These are phyloP conservation scores for Bolboschoenoplectus hybrid DNA, from an alignment of 202 grass and related monocot species.

Conservation along the genomic window DNA sequence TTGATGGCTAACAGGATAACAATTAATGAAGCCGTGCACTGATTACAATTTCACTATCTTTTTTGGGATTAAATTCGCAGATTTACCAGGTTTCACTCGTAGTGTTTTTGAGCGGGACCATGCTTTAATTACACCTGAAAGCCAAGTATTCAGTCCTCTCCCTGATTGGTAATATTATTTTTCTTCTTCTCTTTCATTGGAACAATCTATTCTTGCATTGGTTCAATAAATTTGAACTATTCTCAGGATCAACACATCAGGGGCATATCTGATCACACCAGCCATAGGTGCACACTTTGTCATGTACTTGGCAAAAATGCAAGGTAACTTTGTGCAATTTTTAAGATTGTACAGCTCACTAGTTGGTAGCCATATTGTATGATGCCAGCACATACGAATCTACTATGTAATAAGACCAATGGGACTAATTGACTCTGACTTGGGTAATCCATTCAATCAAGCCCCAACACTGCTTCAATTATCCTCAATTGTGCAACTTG, in stretches of 20 bases:
- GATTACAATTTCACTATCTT: conserved; percentile 9
- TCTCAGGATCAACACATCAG: conserved; percentile 71
- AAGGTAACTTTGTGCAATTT: conserved; percentile 46
- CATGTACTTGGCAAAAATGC: conserved; percentile 96
- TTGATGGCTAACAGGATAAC: not conserved
- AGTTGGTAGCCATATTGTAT: not conserved
- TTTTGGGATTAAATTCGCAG: conserved; percentile 44
- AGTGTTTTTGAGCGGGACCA: conserved; percentile 83
- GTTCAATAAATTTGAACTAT: conserved; percentile 8
- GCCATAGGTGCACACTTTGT: conserved; percentile 82
- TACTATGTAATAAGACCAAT: not conserved
- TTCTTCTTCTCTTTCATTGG: not conserved
- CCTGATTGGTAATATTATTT: conserved; percentile 72
- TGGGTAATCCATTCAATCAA: not conserved
- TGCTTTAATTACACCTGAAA: conserved; percentile 93
- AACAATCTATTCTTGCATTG: not conserved
- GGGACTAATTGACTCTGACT: not conserved
- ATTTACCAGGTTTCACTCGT: conserved; percentile 97
- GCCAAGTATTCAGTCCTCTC: conserved; percentile 88
- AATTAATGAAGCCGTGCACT: not conserved
- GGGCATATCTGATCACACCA: conserved; percentile 87
- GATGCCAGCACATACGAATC: not conserved
- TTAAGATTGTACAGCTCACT: not conserved
- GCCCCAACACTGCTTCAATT: not conserved
- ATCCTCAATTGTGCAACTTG: not conserved